These are phyloP conservation scores for Debaryomyces psychrophilus DNA, from an alignment of 1,139 yeast species.

Conservation along the genomic window DNA sequence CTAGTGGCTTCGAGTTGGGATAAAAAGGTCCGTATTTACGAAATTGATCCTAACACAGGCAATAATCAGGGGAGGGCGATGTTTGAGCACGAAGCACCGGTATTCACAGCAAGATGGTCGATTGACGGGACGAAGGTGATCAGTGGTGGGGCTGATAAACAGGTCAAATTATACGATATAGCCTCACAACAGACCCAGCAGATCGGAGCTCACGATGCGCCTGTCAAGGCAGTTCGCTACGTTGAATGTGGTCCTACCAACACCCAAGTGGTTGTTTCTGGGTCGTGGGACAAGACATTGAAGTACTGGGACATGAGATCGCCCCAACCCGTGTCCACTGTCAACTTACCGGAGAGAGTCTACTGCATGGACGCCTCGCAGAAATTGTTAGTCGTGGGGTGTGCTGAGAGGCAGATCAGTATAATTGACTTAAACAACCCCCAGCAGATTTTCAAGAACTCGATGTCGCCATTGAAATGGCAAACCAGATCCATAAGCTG, in stretches of 20 bases:
- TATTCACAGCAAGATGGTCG: slow-evolving; percentile 80
- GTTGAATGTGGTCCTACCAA: slow-evolving; percentile 83
- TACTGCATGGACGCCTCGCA: slow-evolving; percentile 86
- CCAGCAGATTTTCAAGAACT: slow-evolving; percentile 73
- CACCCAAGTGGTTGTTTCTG: slow-evolving; percentile 84
- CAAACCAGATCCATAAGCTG: slow-evolving; percentile 86
- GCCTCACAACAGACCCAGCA: slow-evolving; percentile 81
- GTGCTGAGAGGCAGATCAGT: slow-evolving; percentile 85
- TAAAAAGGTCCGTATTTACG: slow-evolving; percentile 90
- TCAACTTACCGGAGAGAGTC: slow-evolving; percentile 86
- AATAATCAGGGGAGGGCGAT: slow-evolving; percentile 84
- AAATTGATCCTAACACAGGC: slow-evolving; percentile 68
- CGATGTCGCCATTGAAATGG: slow-evolving; percentile 84
- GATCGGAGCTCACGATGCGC: slow-evolving; percentile 83
- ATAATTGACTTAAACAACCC: slow-evolving; percentile 84
- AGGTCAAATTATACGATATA: slow-evolving; percentile 81
- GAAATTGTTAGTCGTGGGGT: slow-evolving; percentile 83
- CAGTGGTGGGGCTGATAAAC: slow-evolving; percentile 93
- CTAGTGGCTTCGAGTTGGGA: slow-evolving; percentile 93
- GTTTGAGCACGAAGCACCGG: slow-evolving; percentile 90
- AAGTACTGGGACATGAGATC: slow-evolving; percentile 93
- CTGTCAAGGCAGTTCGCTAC: slow-evolving; percentile 74
- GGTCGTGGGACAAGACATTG: slow-evolving; percentile 96
- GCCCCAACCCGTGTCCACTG: slow-evolving; percentile 80
- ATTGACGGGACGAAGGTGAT: slow-evolving; percentile 84